Base-by-base conservation (phyloP, 805 yeast genomes). In the Cyberlindnera maritima region DNA sequence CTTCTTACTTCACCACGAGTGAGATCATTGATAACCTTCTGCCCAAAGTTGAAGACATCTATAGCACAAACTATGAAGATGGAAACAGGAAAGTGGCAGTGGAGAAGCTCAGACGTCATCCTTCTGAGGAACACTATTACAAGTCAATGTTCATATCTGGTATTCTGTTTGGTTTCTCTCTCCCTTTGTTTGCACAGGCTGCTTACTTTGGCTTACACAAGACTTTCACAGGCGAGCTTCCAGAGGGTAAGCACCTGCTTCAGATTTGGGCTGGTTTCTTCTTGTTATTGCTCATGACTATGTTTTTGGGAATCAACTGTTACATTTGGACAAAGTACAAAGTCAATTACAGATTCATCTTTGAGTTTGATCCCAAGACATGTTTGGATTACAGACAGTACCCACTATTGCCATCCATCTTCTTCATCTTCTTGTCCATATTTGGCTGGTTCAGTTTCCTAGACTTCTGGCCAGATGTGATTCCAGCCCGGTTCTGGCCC, bases 241-340 rank as follows among this genome's bases (percentile, higher is more conserved):
- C 80, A 0, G 85, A 83, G 51, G 86, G 83, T 0, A 68, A 64
- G 36, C 83, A 68, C 48, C 59, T 92, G 46, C 64, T 92, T 34
- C 98, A 95, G 58, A 74, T 94, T 3, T 94, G 97, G 96, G 97
- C 85, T 9, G 98, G 98, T 1, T 90, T 89, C 64, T 77, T 89
- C 55, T 58, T 90, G 48, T 63, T 83, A 6, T 69, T 75, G 28
- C 53, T 91, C n/a, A 75, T 85, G 60, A 67, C 81, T 5, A 55
- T 83, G 19, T 67, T 88, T 2, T 83, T 91, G 61, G 82, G 83
- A 12, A 48, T 86, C 37, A 82, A 88, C 61, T 81, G 95, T 60
- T 66, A 72, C 46, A 79, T 84, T 3, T 94, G 96, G 92, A 75
- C 81, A 21, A 63, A 67, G 38, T 83, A 69, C 66, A 86, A 87